Base-by-base conservation (phyloP, 169 alveolate species). In the Cryptosporidium sp. region DNA sequence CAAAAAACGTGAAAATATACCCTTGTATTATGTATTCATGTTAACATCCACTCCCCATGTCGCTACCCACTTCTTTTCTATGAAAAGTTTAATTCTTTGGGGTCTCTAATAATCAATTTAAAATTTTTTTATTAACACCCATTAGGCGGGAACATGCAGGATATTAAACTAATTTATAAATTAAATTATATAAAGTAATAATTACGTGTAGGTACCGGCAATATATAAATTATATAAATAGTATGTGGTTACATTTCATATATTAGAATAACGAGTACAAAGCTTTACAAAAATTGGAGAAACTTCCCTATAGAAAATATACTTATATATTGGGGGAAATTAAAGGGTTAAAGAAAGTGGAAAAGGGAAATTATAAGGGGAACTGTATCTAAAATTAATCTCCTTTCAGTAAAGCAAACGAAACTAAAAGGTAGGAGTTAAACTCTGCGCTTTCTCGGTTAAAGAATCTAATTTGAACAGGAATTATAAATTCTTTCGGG, bases 61-160 rank as follows among this genome's bases (percentile, higher is more conserved):
- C 8, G 16, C 8, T 55, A 55, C 67, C 35, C 67, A n/a, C 67
- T 55, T 26, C 37, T 26, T 26, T 26, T 55, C n/a, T 26, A 21
- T 8, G 8, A 0, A n/a, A 55, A 55, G 5, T n/a, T 23, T 23
- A 6, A 23, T 9, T 23, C 21, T 2, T n/a, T 26, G 10, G 18
- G 0, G 37, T 3, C 37, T 8, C 37, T 26, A 26, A 2, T 26
- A 55, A 26, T 48, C n/a, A 48, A 14, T 7, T 14, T 14, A 48
- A 48, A 48, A 14, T 21, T 55, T 23, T 55, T 55, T 55, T 16
- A 55, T 55, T 55, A 21, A 55, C 67, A 26, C 67, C 67, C 67
- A 55, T 8, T 2, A 55, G 67, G 67, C 67, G 67, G 67, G 67
- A 55, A 55, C 67, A 26, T 55, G 67, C 67, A 55, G 67, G 67